These are phyloP conservation scores for Glebionis coronaria DNA, from an alignment of 129 eudicot genomes.

Conservation along the genomic window DNA sequence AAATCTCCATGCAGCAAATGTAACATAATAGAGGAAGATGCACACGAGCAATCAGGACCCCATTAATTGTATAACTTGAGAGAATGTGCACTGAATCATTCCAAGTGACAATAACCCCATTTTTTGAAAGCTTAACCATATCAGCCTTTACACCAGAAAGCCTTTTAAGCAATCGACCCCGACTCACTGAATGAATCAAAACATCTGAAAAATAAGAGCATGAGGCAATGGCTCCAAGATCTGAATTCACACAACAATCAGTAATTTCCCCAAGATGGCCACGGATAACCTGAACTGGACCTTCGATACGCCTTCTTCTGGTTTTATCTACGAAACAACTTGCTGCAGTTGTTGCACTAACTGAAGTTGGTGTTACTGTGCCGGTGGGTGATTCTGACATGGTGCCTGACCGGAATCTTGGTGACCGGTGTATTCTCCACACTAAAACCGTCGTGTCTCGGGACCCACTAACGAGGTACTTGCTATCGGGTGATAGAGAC, in stretches of 20 bases:
- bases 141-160: slow-evolving; percentile 66
- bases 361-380: slow-evolving; percentile 51
- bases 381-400: slow-evolving; percentile 50
- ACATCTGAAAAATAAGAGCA: slow-evolving; percentile 74
- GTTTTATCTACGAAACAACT: slow-evolving; percentile 48
- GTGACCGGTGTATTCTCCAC: slow-evolving; percentile 79
- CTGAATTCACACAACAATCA: slow-evolving; percentile 71
- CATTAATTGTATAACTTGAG: slow-evolving; percentile 65
- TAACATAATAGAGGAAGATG: slow-evolving; percentile 53
- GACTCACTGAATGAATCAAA: slow-evolving; percentile 70
- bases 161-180: slow-evolving; percentile 75
- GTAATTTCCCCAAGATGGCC: slow-evolving; percentile 80
- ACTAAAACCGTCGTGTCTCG: slow-evolving; percentile 74
- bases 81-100: slow-evolving; percentile 46
- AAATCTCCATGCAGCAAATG: slow-evolving; percentile 76
- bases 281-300: slow-evolving; percentile 83
- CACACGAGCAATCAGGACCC: slow-evolving; percentile 50
- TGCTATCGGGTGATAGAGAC: slow-evolving; percentile 69
- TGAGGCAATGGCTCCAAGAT: slow-evolving; percentile 79
- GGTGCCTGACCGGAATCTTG: slow-evolving; percentile 39
- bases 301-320: slow-evolving; percentile 68
- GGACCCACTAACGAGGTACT: slow-evolving; percentile 83
- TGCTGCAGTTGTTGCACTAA: slow-evolving; percentile 39
- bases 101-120: slow-evolving; percentile 68
- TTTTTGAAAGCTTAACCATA: slow-evolving; percentile 60